Base-by-base conservation (phyloP, 2,329 filamentous ascomycete genomes). In the Apiospora malaysiana region DNA sequence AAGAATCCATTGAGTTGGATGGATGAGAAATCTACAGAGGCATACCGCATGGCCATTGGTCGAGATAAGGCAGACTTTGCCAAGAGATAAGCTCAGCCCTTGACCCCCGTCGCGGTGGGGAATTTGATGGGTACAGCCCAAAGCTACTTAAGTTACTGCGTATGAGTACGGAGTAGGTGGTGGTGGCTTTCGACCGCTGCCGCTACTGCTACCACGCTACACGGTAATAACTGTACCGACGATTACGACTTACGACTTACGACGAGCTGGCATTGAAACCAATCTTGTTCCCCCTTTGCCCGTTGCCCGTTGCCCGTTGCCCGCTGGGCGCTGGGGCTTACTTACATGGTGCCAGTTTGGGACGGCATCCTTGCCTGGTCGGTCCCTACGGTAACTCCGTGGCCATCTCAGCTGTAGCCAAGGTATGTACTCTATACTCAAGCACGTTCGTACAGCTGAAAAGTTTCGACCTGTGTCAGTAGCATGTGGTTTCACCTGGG, bases 61-160 rank as follows among this genome's bases (percentile, higher is more conserved):
- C 46, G 14, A 56, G 67, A 68, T 68, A 68, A 68, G 67, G 32
- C 67, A 68, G 47, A 43, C 67, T 68, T 68, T 68, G 45, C 67
- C 66, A 68, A 68, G 66, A 68, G 66, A 68, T 68, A 68, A 68
- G 66, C 23, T 37, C 66, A n/a, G 56, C 56, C 56, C 56, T 63
- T 37, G 56, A 63, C 32, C 56, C 56, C 27, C 32, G 56, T 63
- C 56, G 32, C 18, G 27, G 56, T 63, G 56, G 56, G 9, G 32
- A 40, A 18, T n/a, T 63, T n/a, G 56, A 40, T 63, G 56, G 56
- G 10, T 21, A 37, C 40, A 4, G 32, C 18, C 56, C 56, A 32
- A 40, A n/a, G 56, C 56, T 63, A 45, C 40, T 10, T n/a, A n/a
- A n/a, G n/a, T n/a, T n/a, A n/a, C n/a, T n/a, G n/a, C n/a, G n/a